Conservation (phyloP, 2,329 filamentous ascomycete genomes). For the Cladobotryum mycophilum region DNA sequence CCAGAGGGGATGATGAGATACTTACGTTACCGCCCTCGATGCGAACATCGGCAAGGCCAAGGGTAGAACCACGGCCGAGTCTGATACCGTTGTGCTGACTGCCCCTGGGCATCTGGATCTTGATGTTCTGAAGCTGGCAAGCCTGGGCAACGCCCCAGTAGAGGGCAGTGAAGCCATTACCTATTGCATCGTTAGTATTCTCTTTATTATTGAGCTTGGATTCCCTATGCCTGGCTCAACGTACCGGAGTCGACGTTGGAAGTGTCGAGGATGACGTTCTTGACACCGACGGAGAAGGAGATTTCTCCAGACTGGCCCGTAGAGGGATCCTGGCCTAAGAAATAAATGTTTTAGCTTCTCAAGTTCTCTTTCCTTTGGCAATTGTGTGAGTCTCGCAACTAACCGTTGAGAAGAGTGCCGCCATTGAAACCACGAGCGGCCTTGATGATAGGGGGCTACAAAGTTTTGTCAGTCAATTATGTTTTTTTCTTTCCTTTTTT, state of each 20-base stretch:
- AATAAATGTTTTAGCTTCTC: neutral
- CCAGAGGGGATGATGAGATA: too few relatives aligned
- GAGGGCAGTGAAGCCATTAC: slow-evolving; percentile 32
- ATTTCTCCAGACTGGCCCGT: slow-evolving; percentile 29
- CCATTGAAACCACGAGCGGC: slow-evolving; percentile 30
- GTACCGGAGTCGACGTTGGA: slow-evolving; percentile 28
- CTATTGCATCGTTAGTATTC: slow-evolving; percentile 1
- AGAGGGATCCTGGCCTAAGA: slow-evolving; percentile 26
- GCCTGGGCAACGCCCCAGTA: slow-evolving; percentile 40
- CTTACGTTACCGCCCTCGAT: slow-evolving; percentile 27
- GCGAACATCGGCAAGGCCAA: slow-evolving; percentile 34
- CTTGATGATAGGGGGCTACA: slow-evolving; percentile 34
- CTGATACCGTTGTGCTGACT: slow-evolving; percentile 36
- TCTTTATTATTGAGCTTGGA: neutral
- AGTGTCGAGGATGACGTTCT: slow-evolving; percentile 39
- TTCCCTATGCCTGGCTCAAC: neutral
- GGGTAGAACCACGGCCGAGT: slow-evolving; percentile 36
- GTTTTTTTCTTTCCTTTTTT: too few relatives aligned
- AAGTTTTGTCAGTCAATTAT: neutral
- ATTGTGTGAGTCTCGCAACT: slow-evolving; percentile 23
- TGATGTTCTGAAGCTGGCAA: slow-evolving; percentile 37
- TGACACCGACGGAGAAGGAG: slow-evolving; percentile 37
- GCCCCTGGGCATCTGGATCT: slow-evolving; percentile 35
- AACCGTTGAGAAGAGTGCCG: slow-evolving; percentile 28
- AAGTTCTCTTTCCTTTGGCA: neutral